Percentiles rank a stretch among this genome's conserved stretches.
Evolutionary conservation across 129 eudicot genomes (phyloP).

Genomic region (Flaveria robusta): DNA sequence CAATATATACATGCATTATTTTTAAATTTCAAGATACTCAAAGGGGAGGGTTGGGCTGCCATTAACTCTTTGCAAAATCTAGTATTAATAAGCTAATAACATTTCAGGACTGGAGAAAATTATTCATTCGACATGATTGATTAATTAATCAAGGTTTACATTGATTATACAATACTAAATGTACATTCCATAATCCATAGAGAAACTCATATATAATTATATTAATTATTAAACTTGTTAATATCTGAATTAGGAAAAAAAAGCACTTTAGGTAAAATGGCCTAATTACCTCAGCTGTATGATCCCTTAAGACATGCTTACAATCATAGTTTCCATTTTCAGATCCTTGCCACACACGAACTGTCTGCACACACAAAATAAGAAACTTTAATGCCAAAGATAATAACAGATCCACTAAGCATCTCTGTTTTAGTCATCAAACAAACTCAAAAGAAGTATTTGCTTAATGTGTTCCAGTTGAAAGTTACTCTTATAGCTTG

Average conservation of each 20-base stretch:
- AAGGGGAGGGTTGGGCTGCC: not conserved
- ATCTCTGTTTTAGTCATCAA: slow-evolving; percentile 14
- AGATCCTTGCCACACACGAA: slow-evolving; percentile 87
- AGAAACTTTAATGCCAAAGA: slow-evolving; percentile 12
- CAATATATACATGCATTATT: not conserved
- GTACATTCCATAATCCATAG: too few species aligned
- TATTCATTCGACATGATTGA: too few species aligned
- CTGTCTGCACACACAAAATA: slow-evolving; percentile 62
- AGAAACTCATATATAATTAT: too few species aligned
- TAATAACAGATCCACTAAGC: slow-evolving; percentile 13
- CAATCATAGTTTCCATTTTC: slow-evolving; percentile 84
- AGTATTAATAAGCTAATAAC: too few species aligned
- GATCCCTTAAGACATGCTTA: slow-evolving; percentile 76
- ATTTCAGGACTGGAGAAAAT: too few species aligned
- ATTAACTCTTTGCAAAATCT: not conserved
- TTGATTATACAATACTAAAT: too few species aligned
- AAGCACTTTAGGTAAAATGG: slow-evolving; percentile 6
- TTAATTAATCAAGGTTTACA: too few species aligned
- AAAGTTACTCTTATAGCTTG: not conserved
- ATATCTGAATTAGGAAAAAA: too few species aligned
- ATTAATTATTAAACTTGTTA: too few species aligned
- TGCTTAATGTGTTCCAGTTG: slow-evolving; percentile 12
- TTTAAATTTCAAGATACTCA: slow-evolving; percentile 7
- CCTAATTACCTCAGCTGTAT: slow-evolving; percentile 81
- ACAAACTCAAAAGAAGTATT: not conserved